Evolutionary conservation across 306 rosid species (phyloP), one percentile per base, ranked within the genome.

Genomic region (Mimosa pudica): DNA sequence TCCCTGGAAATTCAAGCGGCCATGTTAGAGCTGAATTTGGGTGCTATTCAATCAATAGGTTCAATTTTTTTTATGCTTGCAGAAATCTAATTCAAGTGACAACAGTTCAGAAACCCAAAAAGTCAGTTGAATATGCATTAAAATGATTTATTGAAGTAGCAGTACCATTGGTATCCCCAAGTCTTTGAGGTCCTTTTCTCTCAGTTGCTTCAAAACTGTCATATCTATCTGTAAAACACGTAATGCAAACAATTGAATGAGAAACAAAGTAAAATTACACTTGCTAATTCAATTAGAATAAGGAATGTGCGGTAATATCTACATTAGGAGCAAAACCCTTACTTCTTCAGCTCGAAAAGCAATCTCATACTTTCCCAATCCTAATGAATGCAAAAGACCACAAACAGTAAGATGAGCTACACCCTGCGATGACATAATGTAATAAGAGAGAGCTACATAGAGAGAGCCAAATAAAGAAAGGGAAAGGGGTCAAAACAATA

Each of bases 111-210:
- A n/a, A n/a, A n/a, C n/a, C n/a, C n/a, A n/a, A n/a, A n/a, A n/a
- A 10, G 6, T 8, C 14, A 41, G n/a, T 6, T 16, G 20, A 5
- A 52, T 52, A 18, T 52, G 18, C 20, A 52, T 52, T 52, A 13
- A 66, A 65, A 38, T 38, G 74, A 66, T 68, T 38, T 10, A 51
- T 41, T 32, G 81, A 75, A 81, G 76, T 30, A n/a, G 41, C 30
- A 12, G 49, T 88, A 88, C 94, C 94, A 88, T 90, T 20, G 92
- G 92, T 85, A 88, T 85, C 41, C 94, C 94, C 87, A 90, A 57
- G 80, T 90, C 92, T 74, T 90, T 88, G 16, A 90, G 94, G 75
- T 90, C 92, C 83, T 86, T 85, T 13, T 90, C 94, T 13, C 88
- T 89, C 94, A 86, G 88, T 75, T 88, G 92, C 81, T 85, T 88